Percentiles rank a stretch among this genome's conserved stretches.
Conservation (phyloP, 352 stramenopile species). For the Globisporangium irregulare region DNA sequence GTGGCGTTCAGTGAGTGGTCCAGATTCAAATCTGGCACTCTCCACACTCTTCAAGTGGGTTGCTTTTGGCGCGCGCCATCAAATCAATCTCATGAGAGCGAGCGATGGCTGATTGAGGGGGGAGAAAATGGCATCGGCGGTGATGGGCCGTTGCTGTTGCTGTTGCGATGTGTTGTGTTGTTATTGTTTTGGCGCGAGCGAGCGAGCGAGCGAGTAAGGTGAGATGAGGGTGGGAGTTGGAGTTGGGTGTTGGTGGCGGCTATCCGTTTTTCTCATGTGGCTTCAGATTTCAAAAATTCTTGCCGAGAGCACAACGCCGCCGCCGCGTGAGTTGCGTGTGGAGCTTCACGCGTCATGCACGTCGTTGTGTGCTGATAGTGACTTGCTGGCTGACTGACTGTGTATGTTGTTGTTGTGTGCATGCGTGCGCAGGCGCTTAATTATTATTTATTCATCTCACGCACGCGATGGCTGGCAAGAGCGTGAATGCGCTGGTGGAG, state of each 20-base stretch:
- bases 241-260: background rate
- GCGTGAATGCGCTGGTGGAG: slow-evolving; percentile 13
- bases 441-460: slow-evolving; percentile 1
- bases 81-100: background rate
- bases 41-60: slow-evolving; percentile 3
- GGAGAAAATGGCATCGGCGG: background rate
- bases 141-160: slow-evolving; percentile 2
- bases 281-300: slow-evolving; percentile 14
- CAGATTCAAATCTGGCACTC: slow-evolving; percentile 16
- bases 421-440: background rate
- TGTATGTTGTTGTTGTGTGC: background rate
- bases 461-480: slow-evolving; percentile 4
- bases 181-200: background rate
- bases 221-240: background rate
- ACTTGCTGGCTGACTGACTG: background rate
- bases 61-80: background rate
- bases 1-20: slow-evolving; percentile 9
- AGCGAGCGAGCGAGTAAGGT: too few species aligned
- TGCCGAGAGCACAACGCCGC: background rate
- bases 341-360: background rate
- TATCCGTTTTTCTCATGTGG: slow-evolving; percentile 6
- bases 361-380: background rate
- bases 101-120: background rate
- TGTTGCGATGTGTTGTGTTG: background rate
- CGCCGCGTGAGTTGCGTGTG: background rate